Conservation (phyloP, 1,284 basidiomycete species). For the Papiliotrema flavescens region DNA sequence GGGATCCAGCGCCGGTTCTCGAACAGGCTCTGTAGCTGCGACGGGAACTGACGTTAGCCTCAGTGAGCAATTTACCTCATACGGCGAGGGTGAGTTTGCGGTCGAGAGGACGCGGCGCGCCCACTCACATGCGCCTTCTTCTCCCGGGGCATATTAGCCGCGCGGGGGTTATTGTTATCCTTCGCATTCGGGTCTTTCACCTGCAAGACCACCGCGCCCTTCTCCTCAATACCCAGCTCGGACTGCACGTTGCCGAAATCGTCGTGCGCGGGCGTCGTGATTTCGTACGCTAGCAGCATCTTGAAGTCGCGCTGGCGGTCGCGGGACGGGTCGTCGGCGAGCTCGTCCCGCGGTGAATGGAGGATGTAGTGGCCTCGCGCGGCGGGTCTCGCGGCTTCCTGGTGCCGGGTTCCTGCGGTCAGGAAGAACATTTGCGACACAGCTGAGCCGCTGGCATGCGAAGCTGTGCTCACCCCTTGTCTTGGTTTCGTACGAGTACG, state of each 20-base stretch:
- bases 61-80: neutral
- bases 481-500: conserved; percentile 62
- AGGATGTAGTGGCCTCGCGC: conserved; percentile 63
- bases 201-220: conserved; percentile 27
- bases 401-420: conserved; percentile 50
- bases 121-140: conserved; percentile 27
- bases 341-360: conserved; percentile 41
- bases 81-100: too few relatives aligned
- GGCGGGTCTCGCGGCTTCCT: conserved; percentile 57
- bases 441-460: too few relatives aligned
- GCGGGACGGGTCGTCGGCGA: conserved; percentile 27
- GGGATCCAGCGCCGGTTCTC: conserved; percentile 54
- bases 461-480: conserved; percentile 59
- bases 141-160: conserved; percentile 27
- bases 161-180: conserved; percentile 24
- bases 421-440: too few relatives aligned
- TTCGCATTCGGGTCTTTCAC: conserved; percentile 33
- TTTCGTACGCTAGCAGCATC: conserved; percentile 29
- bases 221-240: conserved; percentile 26
- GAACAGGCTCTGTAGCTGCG: conserved; percentile 23
- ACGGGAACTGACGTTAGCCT: conserved; percentile 20
- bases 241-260: conserved; percentile 32
- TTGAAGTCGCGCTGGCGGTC: conserved; percentile 33
- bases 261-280: conserved; percentile 28
- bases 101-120: too few relatives aligned